Evolutionary conservation across 2,329 filamentous ascomycete genomes (phyloP), one percentile per base, ranked within the genome.

Genomic region (Geoglossum cookeanum): DNA sequence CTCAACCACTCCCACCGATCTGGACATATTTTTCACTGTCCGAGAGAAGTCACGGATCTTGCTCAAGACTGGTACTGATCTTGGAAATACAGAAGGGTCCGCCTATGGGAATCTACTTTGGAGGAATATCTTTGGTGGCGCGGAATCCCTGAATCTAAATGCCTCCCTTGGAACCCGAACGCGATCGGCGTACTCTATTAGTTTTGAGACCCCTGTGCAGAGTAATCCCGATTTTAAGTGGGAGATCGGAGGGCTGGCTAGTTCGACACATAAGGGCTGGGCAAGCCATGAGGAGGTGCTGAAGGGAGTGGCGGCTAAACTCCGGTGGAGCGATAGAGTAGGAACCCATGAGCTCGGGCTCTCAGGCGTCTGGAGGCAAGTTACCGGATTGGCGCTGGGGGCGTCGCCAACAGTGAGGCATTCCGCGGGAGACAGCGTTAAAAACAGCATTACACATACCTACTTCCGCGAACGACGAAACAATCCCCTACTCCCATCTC

Each of bases 71-170:
- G 92, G 92, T 59, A 97, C 92, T 7, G 91, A 97, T 67, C 78
- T 95, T 51, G 92, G 92, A 61, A 94, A 94, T 66, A 83, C 87
- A 27, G 92, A 98, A 70, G 92, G 91, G 39, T 94, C 90, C 6
- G 91, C 90, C 3, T 97, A 94, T 67, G 84, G 87, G 62, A 91
- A 92, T 63, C 77, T 89, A 49, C 77, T 91, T 55, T 83, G 89
- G 75, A 83, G 92, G 63, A 98, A 98, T 70, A 78, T 98, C 59
- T 87, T 98, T 67, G 92, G 92, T 55, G 92, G 92, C 44, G 92
- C 90, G 29, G 92, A 98, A 73, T 85, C 85, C 58, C 72, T 98
- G 61, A 87, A 87, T 56, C 74, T 94, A 59, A 91, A 95, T 65
- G 90, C 87, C 54, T 90, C 88, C 35, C 74, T 90, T 29, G 92